phyloP scores from a whole-genome alignment of 805 yeast genomes.

The Nakazawaea peltata region DNA sequence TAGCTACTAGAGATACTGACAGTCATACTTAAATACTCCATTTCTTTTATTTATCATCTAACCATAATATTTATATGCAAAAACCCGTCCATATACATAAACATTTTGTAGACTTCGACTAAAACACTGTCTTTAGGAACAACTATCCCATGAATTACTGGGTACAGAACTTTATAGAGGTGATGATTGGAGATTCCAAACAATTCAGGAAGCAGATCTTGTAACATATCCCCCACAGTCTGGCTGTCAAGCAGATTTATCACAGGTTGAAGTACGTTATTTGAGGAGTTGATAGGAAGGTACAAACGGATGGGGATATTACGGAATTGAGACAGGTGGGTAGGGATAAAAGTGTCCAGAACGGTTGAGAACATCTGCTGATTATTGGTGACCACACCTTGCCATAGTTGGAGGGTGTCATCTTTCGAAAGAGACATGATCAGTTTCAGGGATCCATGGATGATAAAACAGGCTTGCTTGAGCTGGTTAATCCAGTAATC shows the following conservation, averaged over 20 bases:
- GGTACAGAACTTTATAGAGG: conserved; percentile 26
- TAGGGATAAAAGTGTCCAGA: conserved; percentile 20
- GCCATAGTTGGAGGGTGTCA: conserved; percentile 53
- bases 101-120: conserved; percentile 33
- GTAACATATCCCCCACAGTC: conserved; percentile 33
- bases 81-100: conserved; percentile 56
- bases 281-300: conserved; percentile 24
- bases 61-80: conserved; percentile 45
- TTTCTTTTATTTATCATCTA: too few species aligned
- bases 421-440: conserved; percentile 70
- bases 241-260: conserved; percentile 13
- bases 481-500: conserved; percentile 67
- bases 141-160: conserved; percentile 48
- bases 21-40: too few species aligned
- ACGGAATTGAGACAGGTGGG: conserved; percentile 16
- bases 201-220: conserved; percentile 33
- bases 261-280: conserved; percentile 26
- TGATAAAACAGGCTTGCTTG: conserved; percentile 73
- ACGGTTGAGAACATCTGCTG: conserved; percentile 14
- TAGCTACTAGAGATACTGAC: too few species aligned
- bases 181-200: conserved; percentile 21
- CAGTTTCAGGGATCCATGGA: conserved; percentile 70
- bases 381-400: conserved; percentile 29
- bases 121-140: conserved; percentile 38
- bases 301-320: conserved; percentile 43